Conservation (phyloP, 2,329 filamentous ascomycete species). For the Myrmaecium sp. region DNA sequence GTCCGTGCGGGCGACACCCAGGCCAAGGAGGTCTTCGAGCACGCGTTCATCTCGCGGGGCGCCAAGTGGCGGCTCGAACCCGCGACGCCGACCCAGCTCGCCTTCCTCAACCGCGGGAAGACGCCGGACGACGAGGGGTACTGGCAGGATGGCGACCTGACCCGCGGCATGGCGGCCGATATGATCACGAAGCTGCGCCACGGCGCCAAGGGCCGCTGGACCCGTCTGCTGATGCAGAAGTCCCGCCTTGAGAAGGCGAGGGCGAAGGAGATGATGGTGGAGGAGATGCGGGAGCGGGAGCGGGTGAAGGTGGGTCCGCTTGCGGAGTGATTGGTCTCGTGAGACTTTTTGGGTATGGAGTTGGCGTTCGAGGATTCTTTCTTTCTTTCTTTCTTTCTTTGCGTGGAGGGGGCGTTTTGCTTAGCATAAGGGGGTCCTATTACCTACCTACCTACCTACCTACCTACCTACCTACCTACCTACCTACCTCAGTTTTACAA, state of each 20-base stretch:
- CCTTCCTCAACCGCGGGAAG: conserved; percentile 56
- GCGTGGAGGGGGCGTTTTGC: no score
- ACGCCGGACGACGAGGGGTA: conserved; percentile 37
- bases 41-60: conserved; percentile 45
- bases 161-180: conserved; percentile 66
- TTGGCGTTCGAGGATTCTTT: no score
- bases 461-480: no score
- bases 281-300: conserved; percentile 23
- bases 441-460: no score
- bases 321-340: no score
- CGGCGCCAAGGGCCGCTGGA: conserved; percentile 52
- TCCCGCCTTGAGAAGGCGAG: conserved; percentile 20
- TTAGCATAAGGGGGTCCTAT: no score
- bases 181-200: conserved; percentile 89
- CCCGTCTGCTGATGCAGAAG: conserved; percentile 30
- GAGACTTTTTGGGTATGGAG: no score
- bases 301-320: conserved; percentile 33
- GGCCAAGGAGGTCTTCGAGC: conserved; percentile 48
- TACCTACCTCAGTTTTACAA: no score
- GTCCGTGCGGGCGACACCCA: conserved; percentile 77
- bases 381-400: no score
- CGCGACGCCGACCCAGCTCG: conserved; percentile 45
- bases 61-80: conserved; percentile 53
- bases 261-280: conserved; percentile 13
- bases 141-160: conserved; percentile 41